Evolutionary conservation across 352 stramenopile species (phyloP), one percentile per base, ranked within the genome.

Genomic region (Phytophthora europaea): DNA sequence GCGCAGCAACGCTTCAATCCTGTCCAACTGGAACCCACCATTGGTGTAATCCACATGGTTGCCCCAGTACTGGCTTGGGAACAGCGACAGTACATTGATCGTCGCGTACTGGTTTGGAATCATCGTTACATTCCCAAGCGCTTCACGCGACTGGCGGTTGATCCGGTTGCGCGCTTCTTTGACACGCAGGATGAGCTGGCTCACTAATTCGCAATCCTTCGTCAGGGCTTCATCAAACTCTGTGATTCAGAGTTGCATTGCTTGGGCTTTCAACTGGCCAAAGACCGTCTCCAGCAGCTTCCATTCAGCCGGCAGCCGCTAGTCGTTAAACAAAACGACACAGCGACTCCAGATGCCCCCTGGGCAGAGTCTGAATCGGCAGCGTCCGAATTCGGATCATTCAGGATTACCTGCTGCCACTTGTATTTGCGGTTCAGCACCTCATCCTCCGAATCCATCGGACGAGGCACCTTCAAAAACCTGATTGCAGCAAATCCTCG

Each of bases 341-440:
- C 38, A 13, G 38, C 38, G 38, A 47, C 38, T 18, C 6, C 38
- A 47, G 38, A 18, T 47, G 2, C 2, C 1, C 16, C 16, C 38
- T 12, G 38, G 15, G 63, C 7, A 51, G 31, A 0, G 52, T 70
- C 23, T 13, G 9, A n/a, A 5, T 63, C 2, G 59, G 28, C 28
- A 70, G 23, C 23, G 54, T 16, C 23, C 48, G 65, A 56, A 72
- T 43, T 43, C 9, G 64, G 20, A 2, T 70, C 22, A 10, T 52
- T 23, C 6, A 63, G 5, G 15, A 70, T 58, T 0, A 38, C 63
- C 28, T 31, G 18, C 20, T 70, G 36, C 26, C 54, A 57, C n/a
- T 36, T 13, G 22, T 53, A 40, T 1, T 13, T 26, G 4, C 16
- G 5, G 18, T 54, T 64, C 6, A 23, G 18, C 18, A 2, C 45